These are phyloP conservation scores for Ulota crispa DNA, from an alignment of 225 moss, liverwort and hornwort genomes.

Conservation along the genomic window DNA sequence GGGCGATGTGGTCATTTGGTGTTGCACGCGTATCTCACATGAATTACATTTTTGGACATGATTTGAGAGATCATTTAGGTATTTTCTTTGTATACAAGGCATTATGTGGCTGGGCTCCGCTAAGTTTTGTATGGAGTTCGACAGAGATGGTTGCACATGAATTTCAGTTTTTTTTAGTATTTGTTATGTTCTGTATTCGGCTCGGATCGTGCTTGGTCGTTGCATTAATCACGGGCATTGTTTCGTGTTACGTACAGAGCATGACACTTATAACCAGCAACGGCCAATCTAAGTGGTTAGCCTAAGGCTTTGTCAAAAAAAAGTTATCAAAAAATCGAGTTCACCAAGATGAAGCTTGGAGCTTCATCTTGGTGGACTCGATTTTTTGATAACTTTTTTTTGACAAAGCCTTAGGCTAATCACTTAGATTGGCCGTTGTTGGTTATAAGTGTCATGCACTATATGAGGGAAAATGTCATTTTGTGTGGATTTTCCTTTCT, in stretches of 20 bases:
- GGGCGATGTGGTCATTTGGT: slow-evolving; percentile 2
- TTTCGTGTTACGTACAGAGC: not conserved
- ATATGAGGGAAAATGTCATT: too few relatives aligned
- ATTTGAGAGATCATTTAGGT: slow-evolving; percentile 41
- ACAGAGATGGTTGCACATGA: slow-evolving; percentile 20
- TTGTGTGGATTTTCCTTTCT: too few relatives aligned
- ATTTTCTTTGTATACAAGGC: slow-evolving; percentile 9
- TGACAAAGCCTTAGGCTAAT: too few relatives aligned
- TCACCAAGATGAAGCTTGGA: too few relatives aligned
- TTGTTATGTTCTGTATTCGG: not conserved
- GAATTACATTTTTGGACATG: slow-evolving; percentile 26
- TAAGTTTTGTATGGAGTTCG: slow-evolving; percentile 31
- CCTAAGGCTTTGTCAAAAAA: too few relatives aligned
- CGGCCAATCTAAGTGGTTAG: too few relatives aligned
- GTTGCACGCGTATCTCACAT: slow-evolving; percentile 20
- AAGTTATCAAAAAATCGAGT: too few relatives aligned
- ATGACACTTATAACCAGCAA: too few relatives aligned
- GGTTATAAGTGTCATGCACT: too few relatives aligned
- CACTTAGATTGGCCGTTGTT: too few relatives aligned
- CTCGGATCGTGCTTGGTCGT: not conserved
- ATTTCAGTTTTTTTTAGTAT: not conserved
- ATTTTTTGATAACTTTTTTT: too few relatives aligned
- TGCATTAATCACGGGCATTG: not conserved
- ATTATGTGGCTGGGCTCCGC: not conserved
- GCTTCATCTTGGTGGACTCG: too few relatives aligned